These are phyloP conservation scores for Ustilago esculenta DNA, from an alignment of 1,284 basidiomycete genomes.

Conservation along the genomic window DNA sequence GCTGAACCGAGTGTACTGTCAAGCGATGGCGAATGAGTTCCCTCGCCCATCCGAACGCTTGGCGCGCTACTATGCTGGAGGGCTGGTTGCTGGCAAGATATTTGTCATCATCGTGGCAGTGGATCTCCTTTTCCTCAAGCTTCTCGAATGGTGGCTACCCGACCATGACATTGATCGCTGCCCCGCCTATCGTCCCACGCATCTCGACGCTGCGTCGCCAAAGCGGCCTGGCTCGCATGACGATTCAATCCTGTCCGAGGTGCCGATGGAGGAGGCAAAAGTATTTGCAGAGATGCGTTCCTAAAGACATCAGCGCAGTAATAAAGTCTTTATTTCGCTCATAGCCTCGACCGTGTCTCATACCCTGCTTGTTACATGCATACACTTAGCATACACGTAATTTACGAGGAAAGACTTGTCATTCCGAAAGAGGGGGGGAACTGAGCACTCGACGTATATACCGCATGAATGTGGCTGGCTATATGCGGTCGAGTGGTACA, in stretches of 20 bases:
- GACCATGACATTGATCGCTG: constrained; percentile 21
- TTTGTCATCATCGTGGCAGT: constrained; percentile 81
- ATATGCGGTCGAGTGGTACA: no score
- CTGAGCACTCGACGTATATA: no score
- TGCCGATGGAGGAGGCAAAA: constrained; percentile 11
- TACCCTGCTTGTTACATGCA: no score
- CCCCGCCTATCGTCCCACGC: constrained; percentile 11
- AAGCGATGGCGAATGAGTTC: constrained; percentile 71
- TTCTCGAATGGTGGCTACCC: constrained; percentile 71
- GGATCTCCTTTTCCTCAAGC: constrained; percentile 79
- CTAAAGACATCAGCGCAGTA: no score
- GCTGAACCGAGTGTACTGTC: constrained; percentile 83
- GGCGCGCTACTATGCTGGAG: constrained; percentile 73
- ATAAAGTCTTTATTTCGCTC: no score
- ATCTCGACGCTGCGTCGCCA: not conserved
- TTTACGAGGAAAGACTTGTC: no score
- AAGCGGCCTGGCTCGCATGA: not conserved
- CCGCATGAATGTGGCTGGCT: no score
- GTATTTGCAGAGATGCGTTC: no score
- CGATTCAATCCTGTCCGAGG: not conserved
- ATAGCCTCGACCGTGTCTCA: no score
- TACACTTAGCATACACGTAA: no score
- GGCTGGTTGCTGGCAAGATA: constrained; percentile 79
- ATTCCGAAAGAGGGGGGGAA: no score
- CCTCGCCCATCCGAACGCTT: constrained; percentile 46